These are phyloP conservation scores for Fusarium liriodendri DNA, from an alignment of 2,329 filamentous ascomycete species.

Conservation along the genomic window DNA sequence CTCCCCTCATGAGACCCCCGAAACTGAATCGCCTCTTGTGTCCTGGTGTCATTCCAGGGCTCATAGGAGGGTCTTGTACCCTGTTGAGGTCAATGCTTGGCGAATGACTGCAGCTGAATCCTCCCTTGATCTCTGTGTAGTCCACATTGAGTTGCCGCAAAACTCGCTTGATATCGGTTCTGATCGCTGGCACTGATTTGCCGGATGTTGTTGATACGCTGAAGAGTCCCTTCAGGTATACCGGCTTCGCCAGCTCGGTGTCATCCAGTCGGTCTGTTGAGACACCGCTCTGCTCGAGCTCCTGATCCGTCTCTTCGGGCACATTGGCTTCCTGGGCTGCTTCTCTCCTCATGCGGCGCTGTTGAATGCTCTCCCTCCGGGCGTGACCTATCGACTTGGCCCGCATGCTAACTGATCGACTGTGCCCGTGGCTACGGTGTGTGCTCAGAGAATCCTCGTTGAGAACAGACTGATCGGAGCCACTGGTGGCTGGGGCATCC, in stretches of 20 bases:
- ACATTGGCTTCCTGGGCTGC: constrained; percentile 81
- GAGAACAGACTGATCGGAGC: constrained; percentile 78
- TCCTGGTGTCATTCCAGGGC: constrained; percentile 65
- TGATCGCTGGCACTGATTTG: constrained; percentile 87
- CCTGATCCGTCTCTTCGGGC: constrained; percentile 89
- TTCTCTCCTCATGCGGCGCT: constrained; percentile 79
- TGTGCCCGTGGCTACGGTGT: constrained; percentile 62
- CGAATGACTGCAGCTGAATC: constrained; percentile 88
- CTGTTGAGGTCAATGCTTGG: constrained; percentile 91
- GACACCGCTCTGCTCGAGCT: constrained; percentile 71
- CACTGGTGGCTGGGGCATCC: constrained; percentile 80
- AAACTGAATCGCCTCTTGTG: constrained; percentile 88
- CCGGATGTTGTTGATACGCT: constrained; percentile 97
- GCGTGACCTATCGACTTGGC: constrained; percentile 92
- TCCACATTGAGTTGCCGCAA: constrained; percentile 90
- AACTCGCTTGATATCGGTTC: constrained; percentile 90
- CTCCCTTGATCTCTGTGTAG: constrained; percentile 90
- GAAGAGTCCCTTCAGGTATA: constrained; percentile 95
- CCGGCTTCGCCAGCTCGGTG: constrained; percentile 88
- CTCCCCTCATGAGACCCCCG: constrained; percentile 69
- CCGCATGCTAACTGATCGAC: constrained; percentile 73
- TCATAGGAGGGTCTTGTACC: constrained; percentile 72
- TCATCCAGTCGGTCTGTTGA: constrained; percentile 72
- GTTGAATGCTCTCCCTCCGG: constrained; percentile 91
- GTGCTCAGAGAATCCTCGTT: constrained; percentile 64